Evolutionary conservation across 192 early-diverging fungal genomes (phyloP).

Genomic region (Chytriomyces confervae): DNA sequence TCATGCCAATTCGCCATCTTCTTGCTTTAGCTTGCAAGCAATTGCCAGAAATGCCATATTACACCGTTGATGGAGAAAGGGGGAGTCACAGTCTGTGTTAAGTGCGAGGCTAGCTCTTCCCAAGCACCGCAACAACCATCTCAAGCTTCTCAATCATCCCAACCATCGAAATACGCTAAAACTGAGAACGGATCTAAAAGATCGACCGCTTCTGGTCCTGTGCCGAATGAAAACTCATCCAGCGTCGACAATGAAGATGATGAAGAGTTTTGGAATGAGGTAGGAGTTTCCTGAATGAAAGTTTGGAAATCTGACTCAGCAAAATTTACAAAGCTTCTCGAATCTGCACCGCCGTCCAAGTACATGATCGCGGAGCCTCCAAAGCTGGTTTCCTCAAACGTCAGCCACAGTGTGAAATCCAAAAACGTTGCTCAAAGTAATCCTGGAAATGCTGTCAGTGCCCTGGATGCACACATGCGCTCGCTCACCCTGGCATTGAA

Average conservation of each 20-base stretch:
- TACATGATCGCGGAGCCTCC: conserved; percentile 6
- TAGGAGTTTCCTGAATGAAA: neutral
- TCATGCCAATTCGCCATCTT: neutral
- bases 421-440: neutral
- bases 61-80: conserved; percentile 25
- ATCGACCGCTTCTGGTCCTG: neutral
- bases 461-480: neutral
- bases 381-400: too few relatives aligned
- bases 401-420: neutral
- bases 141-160: neutral
- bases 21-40: neutral
- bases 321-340: conserved; percentile 6
- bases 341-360: conserved; percentile 23
- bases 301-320: too few relatives aligned
- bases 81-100: conserved; percentile 2
- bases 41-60: conserved; percentile 9
- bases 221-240: neutral
- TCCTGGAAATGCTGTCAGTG: neutral
- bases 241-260: neutral
- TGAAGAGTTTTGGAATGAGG: conserved; percentile 27
- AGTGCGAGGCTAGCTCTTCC: neutral
- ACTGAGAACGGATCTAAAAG: neutral
- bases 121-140: neutral
- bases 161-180: neutral
- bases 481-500: neutral